Evolutionary conservation across 306 rosid species (phyloP).

Genomic region (Abrus precatorius): DNA sequence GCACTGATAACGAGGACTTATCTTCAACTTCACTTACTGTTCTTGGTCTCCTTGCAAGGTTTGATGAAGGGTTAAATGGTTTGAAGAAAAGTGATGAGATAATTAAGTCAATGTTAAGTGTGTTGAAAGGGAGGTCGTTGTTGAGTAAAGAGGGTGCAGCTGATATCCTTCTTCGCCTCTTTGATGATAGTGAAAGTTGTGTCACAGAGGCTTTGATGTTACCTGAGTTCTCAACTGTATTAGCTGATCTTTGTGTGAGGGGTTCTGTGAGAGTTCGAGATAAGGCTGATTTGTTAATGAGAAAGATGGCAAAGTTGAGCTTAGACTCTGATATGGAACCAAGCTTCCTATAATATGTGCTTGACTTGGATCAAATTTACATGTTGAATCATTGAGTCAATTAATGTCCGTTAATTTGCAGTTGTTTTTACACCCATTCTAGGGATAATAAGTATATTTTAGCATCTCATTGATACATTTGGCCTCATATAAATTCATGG

Average conservation of each 20-base stretch:
- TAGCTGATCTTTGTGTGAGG: conserved; percentile 82
- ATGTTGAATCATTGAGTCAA: too few species aligned
- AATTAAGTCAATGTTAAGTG: conserved; percentile 59
- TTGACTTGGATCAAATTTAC: background rate
- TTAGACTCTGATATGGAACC: conserved; percentile 48
- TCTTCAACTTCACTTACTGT: conserved; percentile 68
- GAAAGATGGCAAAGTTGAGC: conserved; percentile 59
- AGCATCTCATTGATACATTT: background rate
- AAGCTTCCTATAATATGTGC: conserved; percentile 36
- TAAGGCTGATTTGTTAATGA: conserved; percentile 73
- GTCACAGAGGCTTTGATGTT: conserved; percentile 63
- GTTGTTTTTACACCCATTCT: background rate
- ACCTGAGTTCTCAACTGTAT: conserved; percentile 58
- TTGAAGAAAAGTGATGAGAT: conserved; percentile 59
- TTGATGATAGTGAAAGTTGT: conserved; percentile 72
- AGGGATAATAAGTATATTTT: background rate
- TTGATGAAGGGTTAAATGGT: conserved; percentile 75
- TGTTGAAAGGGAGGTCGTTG: conserved; percentile 75
- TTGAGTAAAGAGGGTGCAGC: conserved; percentile 83
- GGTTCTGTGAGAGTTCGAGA: conserved; percentile 74
- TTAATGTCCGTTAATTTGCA: background rate
- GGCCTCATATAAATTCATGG: too few species aligned
- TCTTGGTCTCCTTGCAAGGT: conserved; percentile 73
- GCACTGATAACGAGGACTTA: conserved; percentile 56
- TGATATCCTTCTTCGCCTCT: conserved; percentile 75